phyloP scores from a whole-genome alignment of 1,284 basidiomycete genomes.

The Volvariella surrecta region DNA sequence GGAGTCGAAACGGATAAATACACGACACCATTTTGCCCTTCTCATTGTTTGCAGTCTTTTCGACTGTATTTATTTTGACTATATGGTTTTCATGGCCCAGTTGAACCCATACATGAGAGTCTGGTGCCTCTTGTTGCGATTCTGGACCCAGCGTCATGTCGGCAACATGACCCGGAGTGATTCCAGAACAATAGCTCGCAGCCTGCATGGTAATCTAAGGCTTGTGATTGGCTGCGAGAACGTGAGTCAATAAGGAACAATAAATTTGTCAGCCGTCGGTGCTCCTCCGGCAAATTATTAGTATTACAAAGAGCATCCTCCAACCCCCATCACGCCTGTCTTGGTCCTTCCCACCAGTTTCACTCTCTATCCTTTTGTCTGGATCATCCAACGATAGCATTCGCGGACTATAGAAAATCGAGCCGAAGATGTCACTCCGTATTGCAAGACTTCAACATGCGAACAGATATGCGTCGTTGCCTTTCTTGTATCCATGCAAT shows the following conservation, averaged over 20 bases:
- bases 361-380: neutral
- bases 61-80: conserved; percentile 1
- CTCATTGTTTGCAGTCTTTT: neutral
- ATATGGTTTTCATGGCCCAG: too few relatives aligned
- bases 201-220: too few relatives aligned
- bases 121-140: too few relatives aligned
- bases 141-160: too few relatives aligned
- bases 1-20: too few relatives aligned
- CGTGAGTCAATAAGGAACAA: neutral
- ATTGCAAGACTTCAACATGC: neutral
- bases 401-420: too few relatives aligned
- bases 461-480: conserved; percentile 14
- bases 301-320: too few relatives aligned
- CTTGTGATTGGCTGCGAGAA: conserved; percentile 6
- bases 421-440: neutral
- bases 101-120: too few relatives aligned
- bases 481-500: conserved; percentile 27
- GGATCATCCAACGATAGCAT: too few relatives aligned
- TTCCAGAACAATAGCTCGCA: too few relatives aligned
- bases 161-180: too few relatives aligned
- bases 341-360: conserved; percentile 1
- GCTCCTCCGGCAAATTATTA: neutral
- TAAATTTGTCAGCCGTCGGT: conserved; percentile 1
- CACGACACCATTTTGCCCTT: neutral
- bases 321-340: too few relatives aligned